Conservation (phyloP, 352 stramenopile genomes). For the Phytophthora palmivora region DNA sequence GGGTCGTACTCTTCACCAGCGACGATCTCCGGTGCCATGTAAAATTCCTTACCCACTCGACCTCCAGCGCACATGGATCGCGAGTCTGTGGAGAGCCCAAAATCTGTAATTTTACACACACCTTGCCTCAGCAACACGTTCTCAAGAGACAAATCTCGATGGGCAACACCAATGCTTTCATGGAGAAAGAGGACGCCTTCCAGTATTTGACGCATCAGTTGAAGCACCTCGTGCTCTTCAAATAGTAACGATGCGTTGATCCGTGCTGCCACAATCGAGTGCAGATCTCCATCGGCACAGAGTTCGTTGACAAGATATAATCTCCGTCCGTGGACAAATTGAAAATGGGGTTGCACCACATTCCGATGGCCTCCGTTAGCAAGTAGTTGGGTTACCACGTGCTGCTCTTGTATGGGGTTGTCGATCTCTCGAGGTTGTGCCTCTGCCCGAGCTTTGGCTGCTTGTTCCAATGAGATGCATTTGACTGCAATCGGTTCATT, state of each 20-base stretch:
- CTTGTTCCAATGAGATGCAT: background rate
- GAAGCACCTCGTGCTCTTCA: constrained; percentile 36
- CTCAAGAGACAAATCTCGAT: constrained; percentile 61
- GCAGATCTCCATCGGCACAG: constrained; percentile 56
- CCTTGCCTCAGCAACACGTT: constrained; percentile 50
- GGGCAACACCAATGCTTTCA: constrained; percentile 38
- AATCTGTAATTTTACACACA: constrained; percentile 65
- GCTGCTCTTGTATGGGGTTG: constrained; percentile 37
- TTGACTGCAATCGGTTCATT: background rate
- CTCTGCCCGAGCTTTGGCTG: background rate
- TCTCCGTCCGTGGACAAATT: constrained; percentile 26
- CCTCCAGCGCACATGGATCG: constrained; percentile 27
- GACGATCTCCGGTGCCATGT: constrained; percentile 73
- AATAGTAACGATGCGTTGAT: constrained; percentile 16
- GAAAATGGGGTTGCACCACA: constrained; percentile 36
- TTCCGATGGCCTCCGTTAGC: constrained; percentile 38
- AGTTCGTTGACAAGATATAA: constrained; percentile 62
- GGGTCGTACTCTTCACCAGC: constrained; percentile 50
- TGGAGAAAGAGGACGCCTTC: constrained; percentile 56
- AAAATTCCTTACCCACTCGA: constrained; percentile 62
- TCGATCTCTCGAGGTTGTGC: constrained; percentile 8
- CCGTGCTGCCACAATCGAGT: constrained; percentile 30
- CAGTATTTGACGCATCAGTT: constrained; percentile 48
- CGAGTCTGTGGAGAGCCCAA: constrained; percentile 48
- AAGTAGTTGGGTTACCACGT: constrained; percentile 17